A percentile compares a stretch with the other conserved stretches of the same genome.
Evolutionary conservation across 2,329 filamentous ascomycete genomes (phyloP).

Genomic region (Alternaria novae-zelandiae): DNA sequence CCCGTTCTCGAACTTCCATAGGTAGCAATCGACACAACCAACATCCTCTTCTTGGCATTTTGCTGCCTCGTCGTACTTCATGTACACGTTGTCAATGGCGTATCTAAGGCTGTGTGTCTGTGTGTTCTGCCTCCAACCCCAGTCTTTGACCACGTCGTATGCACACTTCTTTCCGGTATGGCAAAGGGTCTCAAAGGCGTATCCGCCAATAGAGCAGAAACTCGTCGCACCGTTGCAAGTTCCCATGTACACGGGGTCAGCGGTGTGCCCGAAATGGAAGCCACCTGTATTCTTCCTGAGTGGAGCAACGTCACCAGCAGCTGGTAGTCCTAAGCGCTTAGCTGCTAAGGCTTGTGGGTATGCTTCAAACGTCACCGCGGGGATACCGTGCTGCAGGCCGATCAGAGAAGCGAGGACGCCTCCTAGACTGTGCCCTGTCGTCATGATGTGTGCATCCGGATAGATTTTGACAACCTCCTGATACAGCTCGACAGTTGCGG

Average conservation of each 20-base stretch:
- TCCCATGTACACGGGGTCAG: constrained; percentile 47
- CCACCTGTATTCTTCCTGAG: constrained; percentile 42
- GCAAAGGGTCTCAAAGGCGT: constrained; percentile 45
- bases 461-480: constrained; percentile 43
- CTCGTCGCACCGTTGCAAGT: constrained; percentile 45
- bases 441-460: constrained; percentile 43
- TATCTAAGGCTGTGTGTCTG: constrained; percentile 41
- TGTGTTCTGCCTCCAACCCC: constrained; percentile 46
- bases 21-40: constrained; percentile 43
- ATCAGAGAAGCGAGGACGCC: constrained; percentile 46
- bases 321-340: constrained; percentile 39
- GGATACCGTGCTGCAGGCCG: constrained; percentile 41
- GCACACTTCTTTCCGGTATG: constrained; percentile 45
- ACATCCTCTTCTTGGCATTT: constrained; percentile 44
- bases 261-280: constrained; percentile 47
- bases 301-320: constrained; percentile 37
- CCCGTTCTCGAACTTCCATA: constrained; percentile 47
- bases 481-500: constrained; percentile 41
- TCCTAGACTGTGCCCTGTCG: constrained; percentile 44
- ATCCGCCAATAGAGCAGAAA: constrained; percentile 46
- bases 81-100: constrained; percentile 45
- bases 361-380: constrained; percentile 43
- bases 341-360: constrained; percentile 47
- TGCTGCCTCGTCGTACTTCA: constrained; percentile 42
- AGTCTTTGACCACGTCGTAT: constrained; percentile 47